Base-by-base conservation (phyloP, 768 basidiomycete genomes). In the Termitomyces heimii region DNA sequence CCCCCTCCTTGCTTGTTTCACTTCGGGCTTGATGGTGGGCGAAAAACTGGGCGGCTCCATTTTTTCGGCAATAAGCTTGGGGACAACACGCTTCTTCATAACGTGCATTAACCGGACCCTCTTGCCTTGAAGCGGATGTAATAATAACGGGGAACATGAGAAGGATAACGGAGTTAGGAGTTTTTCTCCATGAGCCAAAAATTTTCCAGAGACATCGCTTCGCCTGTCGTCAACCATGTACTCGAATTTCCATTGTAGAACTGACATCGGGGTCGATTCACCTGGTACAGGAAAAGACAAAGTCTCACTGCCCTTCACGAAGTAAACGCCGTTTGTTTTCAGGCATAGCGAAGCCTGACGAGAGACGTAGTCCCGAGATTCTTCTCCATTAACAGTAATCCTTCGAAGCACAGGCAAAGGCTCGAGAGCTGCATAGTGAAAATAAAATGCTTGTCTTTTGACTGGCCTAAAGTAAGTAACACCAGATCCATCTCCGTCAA, bases 201-300 rank as follows among this genome's bases (percentile, higher is more conserved):
- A 65, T 61, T 75, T 77, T 24, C 81, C 80, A 4, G 76, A 73
- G 7, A 67, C 67, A 24, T 81, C 76, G 24, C 71, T 70, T 53
- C 74, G 70, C 32, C 82, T 76, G 60, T 90, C 84, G 40, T 82
- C 80, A 10, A 94, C 87, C 32, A 84, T 65, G 66, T 94, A 94
- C 55, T 89, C 87, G 60, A 94, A 87, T 55, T 82, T 82, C 93
- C 92, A 94, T 24, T 73, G 72, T 18, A 90, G 71, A 56, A 78
- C 82, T 22, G 68, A 64, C 35, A 58, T 39, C 39, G 65, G 64
- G 10, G 57, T 58, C 12, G 63, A 61, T 13, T 66, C 61, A 5
- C 60, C 53, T n/a, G 60, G 49, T 8, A 56, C n/a, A 28, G 67
- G 56, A n/a, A 65, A 55, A 29, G 29, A 69, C 10, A 70, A 65